phyloP scores from a whole-genome alignment of 2,329 filamentous ascomycete species.

The Talaromyces sp. region DNA sequence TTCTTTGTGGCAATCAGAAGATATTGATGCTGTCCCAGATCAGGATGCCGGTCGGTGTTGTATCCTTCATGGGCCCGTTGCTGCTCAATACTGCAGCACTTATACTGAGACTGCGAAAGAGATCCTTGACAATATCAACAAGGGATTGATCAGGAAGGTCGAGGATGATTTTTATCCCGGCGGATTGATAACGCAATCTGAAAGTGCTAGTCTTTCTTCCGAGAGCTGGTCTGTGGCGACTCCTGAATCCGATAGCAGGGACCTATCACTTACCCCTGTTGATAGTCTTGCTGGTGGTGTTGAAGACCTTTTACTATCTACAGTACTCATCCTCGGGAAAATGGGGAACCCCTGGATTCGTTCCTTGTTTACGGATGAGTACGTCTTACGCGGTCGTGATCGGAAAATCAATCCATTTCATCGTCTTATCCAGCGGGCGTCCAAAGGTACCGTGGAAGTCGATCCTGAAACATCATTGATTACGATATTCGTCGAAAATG shows the following conservation, averaged over 20 bases:
- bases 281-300: not conserved
- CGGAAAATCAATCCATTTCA: slow-evolving; percentile 7
- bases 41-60: slow-evolving; percentile 95
- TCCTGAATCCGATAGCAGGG: not conserved
- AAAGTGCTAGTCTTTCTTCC: not conserved
- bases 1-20: slow-evolving; percentile 97
- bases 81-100: slow-evolving; percentile 82
- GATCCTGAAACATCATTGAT: slow-evolving; percentile 1
- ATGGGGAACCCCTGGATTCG: slow-evolving; percentile 10
- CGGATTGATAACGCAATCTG: not conserved
- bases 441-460: not conserved
- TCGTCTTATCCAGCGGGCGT: not conserved
- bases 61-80: slow-evolving; percentile 94
- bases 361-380: slow-evolving; percentile 1
- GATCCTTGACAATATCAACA: slow-evolving; percentile 86
- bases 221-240: slow-evolving; percentile 3
- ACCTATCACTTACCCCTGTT: not conserved
- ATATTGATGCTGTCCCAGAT: slow-evolving; percentile 88
- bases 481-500: not conserved
- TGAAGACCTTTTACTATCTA: not conserved
- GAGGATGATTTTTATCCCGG: not conserved
- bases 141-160: slow-evolving; percentile 34
- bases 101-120: slow-evolving; percentile 93
- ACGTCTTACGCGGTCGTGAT: not conserved
- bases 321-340: not conserved